Evolutionary conservation across 2,329 filamentous ascomycete genomes (phyloP), one percentile per base, ranked within the genome.

Genomic region (Sporothrix brasiliensis): DNA sequence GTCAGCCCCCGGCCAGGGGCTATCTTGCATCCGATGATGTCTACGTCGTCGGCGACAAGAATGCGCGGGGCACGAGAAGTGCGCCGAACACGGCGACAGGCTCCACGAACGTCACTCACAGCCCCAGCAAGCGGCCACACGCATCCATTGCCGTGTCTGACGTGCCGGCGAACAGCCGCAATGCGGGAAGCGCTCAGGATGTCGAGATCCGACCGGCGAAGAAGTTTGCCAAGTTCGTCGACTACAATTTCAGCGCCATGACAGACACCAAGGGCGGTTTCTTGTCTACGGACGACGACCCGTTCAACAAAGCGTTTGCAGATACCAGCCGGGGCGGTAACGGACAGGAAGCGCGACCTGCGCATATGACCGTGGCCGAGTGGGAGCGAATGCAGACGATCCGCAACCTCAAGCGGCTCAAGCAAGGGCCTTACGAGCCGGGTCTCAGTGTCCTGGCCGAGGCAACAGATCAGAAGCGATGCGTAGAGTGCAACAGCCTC

Each of bases 171-270:
- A 92, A 86, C 44, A 87, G 88, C 76, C 90, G 92, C 76, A 71
- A 74, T 61, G 91, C 95, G 84, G 91, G 88, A 5, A 85, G 88
- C 65, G 81, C 80, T 9, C 74, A 77, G 0, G 78, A 73, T 27
- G 75, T 77, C 60, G 79, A 81, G 5, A 89, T 96, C 66, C 89
- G 89, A 69, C 91, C 94, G 0, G 92, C 92, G 52, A 88, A 89
- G 76, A 97, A 96, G 77, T 97, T 98, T 75, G 89, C 92, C 72
- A 94, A 95, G 79, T 98, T 91, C 78, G 94, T 99, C 77, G 95
- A 99, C 78, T 98, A 97, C 81, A 95, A 99, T 79, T 95, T 99
- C 81, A 94, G 92, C 78, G 91, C 94, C 81, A 98, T 99, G 93
- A 96, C 91, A 7, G 95, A 99, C 79, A 98, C 94, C 0, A 97